Evolutionary conservation across 441 rosid species (phyloP).

Genomic region (Populus hybrid): DNA sequence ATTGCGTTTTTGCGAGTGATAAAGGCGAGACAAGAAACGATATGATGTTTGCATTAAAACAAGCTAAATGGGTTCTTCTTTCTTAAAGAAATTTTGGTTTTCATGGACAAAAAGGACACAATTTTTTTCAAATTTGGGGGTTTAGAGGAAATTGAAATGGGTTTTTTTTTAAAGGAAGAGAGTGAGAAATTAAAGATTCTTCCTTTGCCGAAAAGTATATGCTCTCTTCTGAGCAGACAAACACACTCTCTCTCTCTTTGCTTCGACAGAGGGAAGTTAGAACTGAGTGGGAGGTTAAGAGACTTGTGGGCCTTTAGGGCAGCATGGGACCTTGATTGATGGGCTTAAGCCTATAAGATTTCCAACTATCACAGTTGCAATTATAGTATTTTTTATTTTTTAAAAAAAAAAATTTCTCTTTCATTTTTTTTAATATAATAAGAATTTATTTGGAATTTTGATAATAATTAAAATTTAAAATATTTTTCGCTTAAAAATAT

Average conservation of each 20-base stretch:
- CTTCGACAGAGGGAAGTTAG: not conserved
- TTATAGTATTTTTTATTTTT: no score
- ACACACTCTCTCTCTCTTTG: not conserved
- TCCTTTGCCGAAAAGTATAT: not conserved
- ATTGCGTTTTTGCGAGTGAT: constrained; percentile 33
- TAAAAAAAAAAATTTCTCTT: no score
- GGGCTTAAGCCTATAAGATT: not conserved
- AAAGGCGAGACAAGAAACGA: constrained; percentile 51
- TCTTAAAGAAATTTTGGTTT: not conserved
- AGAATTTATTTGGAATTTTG: no score
- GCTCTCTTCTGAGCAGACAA: not conserved
- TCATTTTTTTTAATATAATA: no score
- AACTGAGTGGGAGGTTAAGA: not conserved
- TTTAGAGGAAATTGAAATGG: not conserved
- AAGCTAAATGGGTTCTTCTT: not conserved
- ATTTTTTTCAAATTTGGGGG: not conserved
- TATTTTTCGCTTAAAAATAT: no score
- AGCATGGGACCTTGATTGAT: not conserved
- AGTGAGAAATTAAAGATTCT: not conserved
- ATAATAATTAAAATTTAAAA: no score
- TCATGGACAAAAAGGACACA: not conserved
- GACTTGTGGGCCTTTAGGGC: not conserved
- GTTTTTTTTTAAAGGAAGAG: no score
- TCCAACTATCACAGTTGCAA: no score
- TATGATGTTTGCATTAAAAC: constrained; percentile 49